phyloP scores from a whole-genome alignment of 768 basidiomycete species.

The Naematelia aurantialba region DNA sequence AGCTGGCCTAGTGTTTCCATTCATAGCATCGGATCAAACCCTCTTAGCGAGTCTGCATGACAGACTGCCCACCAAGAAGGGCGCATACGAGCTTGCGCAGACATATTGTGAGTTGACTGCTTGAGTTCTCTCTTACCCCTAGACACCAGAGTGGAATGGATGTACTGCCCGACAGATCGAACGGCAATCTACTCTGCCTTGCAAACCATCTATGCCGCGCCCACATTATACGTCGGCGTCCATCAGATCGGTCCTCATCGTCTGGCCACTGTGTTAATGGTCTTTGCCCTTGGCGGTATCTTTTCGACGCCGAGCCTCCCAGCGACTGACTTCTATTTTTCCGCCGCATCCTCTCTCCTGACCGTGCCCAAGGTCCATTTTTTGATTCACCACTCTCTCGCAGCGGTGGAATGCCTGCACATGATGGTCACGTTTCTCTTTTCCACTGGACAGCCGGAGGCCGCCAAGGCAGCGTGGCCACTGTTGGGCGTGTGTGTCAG shows the following conservation, averaged over 20 bases:
- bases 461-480: conserved; percentile 6
- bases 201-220: conserved; percentile 1
- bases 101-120: not conserved
- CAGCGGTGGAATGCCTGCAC: conserved; percentile 4
- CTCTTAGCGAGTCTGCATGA: not conserved
- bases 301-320: not conserved
- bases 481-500: conserved; percentile 4
- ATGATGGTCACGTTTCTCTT: conserved; percentile 5
- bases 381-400: conserved; percentile 5
- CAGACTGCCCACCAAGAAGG: not conserved
- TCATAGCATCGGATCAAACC: not conserved
- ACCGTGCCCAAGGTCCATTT: conserved; percentile 3
- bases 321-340: not conserved
- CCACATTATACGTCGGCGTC: not conserved
- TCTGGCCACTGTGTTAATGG: conserved; percentile 3
- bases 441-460: conserved; percentile 3
- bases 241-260: conserved; percentile 2
- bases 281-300: not conserved
- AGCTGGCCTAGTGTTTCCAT: not conserved
- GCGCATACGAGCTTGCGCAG: not conserved
- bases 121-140: not conserved
- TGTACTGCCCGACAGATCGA: conserved; percentile 4
- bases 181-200: not conserved
- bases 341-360: not conserved
- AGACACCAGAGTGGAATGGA: conserved; percentile 9